These are phyloP conservation scores for Arbutus unedo DNA, from an alignment of 148 eudicot genomes.

Conservation along the genomic window DNA sequence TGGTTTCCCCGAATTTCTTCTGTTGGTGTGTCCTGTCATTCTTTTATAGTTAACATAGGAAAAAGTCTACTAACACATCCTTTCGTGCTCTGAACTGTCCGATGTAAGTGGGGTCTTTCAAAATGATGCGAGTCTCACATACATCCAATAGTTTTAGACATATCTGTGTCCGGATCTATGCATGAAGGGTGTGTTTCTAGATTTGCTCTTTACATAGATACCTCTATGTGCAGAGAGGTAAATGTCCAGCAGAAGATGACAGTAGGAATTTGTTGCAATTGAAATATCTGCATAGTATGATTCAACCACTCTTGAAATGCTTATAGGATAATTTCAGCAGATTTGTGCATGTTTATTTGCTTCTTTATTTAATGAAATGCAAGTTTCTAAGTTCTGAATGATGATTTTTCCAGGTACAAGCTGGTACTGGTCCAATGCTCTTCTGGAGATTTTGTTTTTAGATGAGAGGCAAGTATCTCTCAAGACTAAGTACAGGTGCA, in stretches of 20 bases:
- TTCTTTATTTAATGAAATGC: not conserved
- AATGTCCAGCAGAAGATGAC: too few relatives aligned
- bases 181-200: too few relatives aligned
- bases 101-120: too few relatives aligned
- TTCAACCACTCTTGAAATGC: not conserved
- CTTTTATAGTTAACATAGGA: not conserved
- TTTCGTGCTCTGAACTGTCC: too few relatives aligned
- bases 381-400: not conserved
- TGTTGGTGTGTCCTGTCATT: not conserved
- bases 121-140: too few relatives aligned
- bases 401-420: not conserved
- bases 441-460: conserved; percentile 4
- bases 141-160: too few relatives aligned
- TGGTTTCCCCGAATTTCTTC: not conserved
- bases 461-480: not conserved
- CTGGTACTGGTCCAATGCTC: not conserved
- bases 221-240: too few relatives aligned
- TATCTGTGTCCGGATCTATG: too few relatives aligned
- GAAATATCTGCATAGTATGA: not conserved
- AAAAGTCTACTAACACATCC: too few relatives aligned
- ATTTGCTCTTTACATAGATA: too few relatives aligned
- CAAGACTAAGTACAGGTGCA: not conserved
- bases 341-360: not conserved
- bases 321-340: not conserved
- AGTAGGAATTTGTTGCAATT: not conserved